Evolutionary conservation across 441 rosid genomes (phyloP), one percentile per base, ranked within the genome.

Genomic region (Aleurites moluccanus): DNA sequence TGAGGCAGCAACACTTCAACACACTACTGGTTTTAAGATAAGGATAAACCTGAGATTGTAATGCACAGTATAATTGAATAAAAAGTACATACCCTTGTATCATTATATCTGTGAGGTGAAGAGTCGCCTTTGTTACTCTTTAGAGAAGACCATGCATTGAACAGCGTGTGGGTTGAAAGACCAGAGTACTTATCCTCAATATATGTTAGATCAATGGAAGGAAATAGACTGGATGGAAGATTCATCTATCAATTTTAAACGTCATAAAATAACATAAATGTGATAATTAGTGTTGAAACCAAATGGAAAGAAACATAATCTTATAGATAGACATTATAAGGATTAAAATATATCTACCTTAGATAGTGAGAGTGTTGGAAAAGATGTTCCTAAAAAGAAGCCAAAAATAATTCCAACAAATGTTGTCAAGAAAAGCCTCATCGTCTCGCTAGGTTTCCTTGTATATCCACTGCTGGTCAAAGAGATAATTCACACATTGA

Each of bases 161-260:
- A 75, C 57, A 92, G 77, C 47, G 88, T 80, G 59, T 87, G 84
- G 69, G 90, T 85, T 69, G 99, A 90, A 80, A 91, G 85, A 81
- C 93, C 92, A 10, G 95, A 83, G 84, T 88, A 89, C 72, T 91
- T 90, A 86, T 91, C 91, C 83, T 90, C 95, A 61, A 88, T 83
- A 76, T 88, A 91, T 28, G 96, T 81, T 59, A 94, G 86, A 85
- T 96, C 98, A 75, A 88, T 79, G 55, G 99, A 88, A 70, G 98
- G 97, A 65, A 92, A 84, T 77, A 91, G 81, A 44, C 87, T 74
- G 77, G 99, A 86, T 38, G 98, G 97, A 73, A 91, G 87, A 85
- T 85, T 90, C 94, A 89, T 83, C 99, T 96, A 75, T 75, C 75
- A 85, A 76, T 82, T 59, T 73, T 16, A 44, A 61, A 84, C 73